Percentiles rank a stretch among this genome's conserved stretches.
Conservation (phyloP, 2,329 filamentous ascomycete genomes). For the Alternaria novae-zelandiae region DNA sequence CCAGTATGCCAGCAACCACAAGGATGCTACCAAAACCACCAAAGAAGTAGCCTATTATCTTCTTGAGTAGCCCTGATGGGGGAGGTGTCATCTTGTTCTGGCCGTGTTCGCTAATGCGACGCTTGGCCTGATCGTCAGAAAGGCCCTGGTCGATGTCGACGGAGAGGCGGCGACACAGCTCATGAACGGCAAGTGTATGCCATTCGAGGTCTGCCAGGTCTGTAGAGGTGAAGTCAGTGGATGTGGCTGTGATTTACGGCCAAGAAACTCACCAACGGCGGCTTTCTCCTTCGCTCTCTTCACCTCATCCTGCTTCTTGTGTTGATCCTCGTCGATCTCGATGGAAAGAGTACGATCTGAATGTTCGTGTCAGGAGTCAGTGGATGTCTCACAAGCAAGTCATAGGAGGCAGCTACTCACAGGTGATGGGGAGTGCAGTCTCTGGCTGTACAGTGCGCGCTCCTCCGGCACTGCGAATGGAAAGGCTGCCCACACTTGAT, state of each 20-base stretch:
- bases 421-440: slow-evolving; percentile 53
- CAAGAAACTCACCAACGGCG: slow-evolving; percentile 35
- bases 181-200: slow-evolving; percentile 66
- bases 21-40: slow-evolving; percentile 77
- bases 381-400: background rate
- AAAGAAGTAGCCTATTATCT: slow-evolving; percentile 74
- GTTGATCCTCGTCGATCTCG: slow-evolving; percentile 47
- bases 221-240: slow-evolving; percentile 21
- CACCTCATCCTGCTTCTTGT: slow-evolving; percentile 33
- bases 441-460: slow-evolving; percentile 49
- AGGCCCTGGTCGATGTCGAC: slow-evolving; percentile 66
- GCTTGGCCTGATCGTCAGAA: slow-evolving; percentile 62
- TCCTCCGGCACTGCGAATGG: slow-evolving; percentile 43
- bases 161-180: slow-evolving; percentile 66
- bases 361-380: background rate
- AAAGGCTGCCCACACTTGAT: slow-evolving; percentile 47
- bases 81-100: slow-evolving; percentile 71
- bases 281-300: slow-evolving; percentile 45
- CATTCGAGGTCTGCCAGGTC: slow-evolving; percentile 66
- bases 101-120: slow-evolving; percentile 66
- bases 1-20: slow-evolving; percentile 70
- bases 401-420: background rate
- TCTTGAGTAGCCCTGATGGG: slow-evolving; percentile 64
- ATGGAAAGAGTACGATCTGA: slow-evolving; percentile 52
- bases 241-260: background rate